phyloP scores from a whole-genome alignment of 2,329 filamentous ascomycete genomes.

The Aquanectria penicillioides region DNA sequence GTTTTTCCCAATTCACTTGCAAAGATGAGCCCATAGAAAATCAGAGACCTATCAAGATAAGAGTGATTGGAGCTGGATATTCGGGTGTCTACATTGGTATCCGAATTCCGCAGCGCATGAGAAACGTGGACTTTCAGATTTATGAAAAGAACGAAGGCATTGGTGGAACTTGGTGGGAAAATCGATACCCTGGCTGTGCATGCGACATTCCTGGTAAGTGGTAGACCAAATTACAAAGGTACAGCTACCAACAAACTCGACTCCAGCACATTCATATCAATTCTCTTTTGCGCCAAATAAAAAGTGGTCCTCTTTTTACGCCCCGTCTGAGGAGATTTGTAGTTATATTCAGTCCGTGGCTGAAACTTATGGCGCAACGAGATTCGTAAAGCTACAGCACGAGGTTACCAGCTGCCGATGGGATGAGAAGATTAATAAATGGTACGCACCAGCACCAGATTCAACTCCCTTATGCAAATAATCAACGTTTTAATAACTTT shows the following conservation, averaged over 20 bases:
- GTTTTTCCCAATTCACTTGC: no score
- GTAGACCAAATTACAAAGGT: not conserved
- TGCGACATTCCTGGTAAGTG: constrained; percentile 9
- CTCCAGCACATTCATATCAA: constrained; percentile 14
- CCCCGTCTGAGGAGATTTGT: constrained; percentile 18
- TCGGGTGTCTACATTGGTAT: constrained; percentile 17
- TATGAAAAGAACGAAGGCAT: constrained; percentile 32
- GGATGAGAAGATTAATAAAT: constrained; percentile 8
- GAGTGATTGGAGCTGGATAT: constrained; percentile 21
- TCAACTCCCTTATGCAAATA: not conserved
- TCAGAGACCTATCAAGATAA: constrained; percentile 7
- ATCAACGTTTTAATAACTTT: no score
- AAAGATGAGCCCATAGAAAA: no score
- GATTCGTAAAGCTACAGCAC: constrained; percentile 20
- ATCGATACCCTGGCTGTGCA: no score
- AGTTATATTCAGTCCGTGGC: constrained; percentile 23
- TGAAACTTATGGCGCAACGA: constrained; percentile 13
- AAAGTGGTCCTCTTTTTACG: constrained; percentile 22
- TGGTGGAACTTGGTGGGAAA: constrained; percentile 31
- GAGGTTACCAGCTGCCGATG: not conserved
- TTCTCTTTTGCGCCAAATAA: constrained; percentile 20
- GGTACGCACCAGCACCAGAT: no score
- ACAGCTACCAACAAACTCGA: not conserved
- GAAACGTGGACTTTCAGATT: constrained; percentile 16
- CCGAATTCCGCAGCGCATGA: constrained; percentile 7